Base-by-base conservation (phyloP, 768 basidiomycete species). In the Psilocybe cyanescens region DNA sequence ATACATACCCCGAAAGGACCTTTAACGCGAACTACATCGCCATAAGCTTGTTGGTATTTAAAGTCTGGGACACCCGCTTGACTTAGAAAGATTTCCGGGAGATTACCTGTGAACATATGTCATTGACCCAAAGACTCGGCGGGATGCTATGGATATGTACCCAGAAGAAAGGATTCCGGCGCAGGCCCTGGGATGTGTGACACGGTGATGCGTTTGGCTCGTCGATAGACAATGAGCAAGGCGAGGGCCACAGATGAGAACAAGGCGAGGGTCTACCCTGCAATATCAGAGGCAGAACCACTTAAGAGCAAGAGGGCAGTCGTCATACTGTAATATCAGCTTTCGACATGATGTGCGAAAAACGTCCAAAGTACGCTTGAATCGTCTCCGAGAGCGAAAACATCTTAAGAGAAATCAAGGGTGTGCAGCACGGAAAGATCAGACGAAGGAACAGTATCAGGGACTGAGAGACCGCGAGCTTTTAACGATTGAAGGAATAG, bases 61-160 rank as follows among this genome's bases (percentile, higher is more conserved):
- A 85, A 85, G 61, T 86, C 84, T 6, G 80, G 76, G 53, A 77
- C 76, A 9, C 79, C 84, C 16, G 78, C 83, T 67, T 84, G 78
- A 60, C 80, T 81, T 62, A 82, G 82, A 62, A 83, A 81, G 46
- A 82, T 70, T 63, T 85, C 80, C 24, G 75, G 75, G 19, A 85
- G 70, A 59, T 83, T 81, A 12, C 85, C 85, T 86, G 41, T 44
- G 8, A 28, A 3, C 9, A 46, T 7, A 35, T 37, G 55, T 31
- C 29, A 41, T 28, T 30, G n/a, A n/a, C 12, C 51, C 39, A 54
- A 41, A 55, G 8, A 48, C 55, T 14, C 37, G 12, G 28, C 29
- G 14, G 17, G 16, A 45, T 17, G 30, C 28, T 9, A 16, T n/a
- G 47, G 11, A 30, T 19, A 48, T 72, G 49, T 62, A 81, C 84